Evolutionary conservation across 2,329 filamentous ascomycete species (phyloP).

Genomic region (Aureobasidium sp.): DNA sequence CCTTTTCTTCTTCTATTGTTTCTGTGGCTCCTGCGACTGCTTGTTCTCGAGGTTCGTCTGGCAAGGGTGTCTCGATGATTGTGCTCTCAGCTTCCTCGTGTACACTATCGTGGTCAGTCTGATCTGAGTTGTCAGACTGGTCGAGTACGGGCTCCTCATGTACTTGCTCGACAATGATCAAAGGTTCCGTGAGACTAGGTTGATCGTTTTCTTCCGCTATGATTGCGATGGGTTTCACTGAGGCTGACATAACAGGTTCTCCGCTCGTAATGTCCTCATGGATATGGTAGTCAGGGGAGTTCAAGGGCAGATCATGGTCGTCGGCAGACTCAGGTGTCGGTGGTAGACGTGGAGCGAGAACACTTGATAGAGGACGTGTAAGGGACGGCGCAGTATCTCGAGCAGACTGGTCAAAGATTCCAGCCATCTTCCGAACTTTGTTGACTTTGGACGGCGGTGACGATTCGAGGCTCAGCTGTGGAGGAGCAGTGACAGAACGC

Average conservation of each 20-base stretch:
- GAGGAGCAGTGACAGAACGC: conserved; percentile 29
- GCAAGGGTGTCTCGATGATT: not conserved
- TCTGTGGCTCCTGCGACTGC: not conserved
- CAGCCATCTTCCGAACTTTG: conserved; percentile 8
- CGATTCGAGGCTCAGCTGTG: conserved; percentile 36
- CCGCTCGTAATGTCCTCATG: not conserved
- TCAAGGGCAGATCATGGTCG: not conserved
- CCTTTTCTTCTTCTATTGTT: not conserved
- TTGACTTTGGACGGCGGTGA: conserved; percentile 31
- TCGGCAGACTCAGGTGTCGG: conserved; percentile 1
- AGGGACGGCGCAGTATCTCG: not conserved
- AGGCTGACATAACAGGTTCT: not conserved
- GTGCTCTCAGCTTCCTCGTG: not conserved
- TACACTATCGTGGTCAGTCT: too few species aligned
- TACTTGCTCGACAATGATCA: not conserved
- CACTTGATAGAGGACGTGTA: not conserved
- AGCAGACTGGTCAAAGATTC: not conserved
- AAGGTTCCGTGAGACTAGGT: not conserved
- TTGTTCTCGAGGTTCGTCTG: not conserved
- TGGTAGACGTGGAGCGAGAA: not conserved
- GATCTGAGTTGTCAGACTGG: not conserved
- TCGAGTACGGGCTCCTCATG: not conserved
- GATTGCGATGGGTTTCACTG: not conserved
- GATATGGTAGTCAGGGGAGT: not conserved
- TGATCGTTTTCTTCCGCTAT: not conserved